Evolutionary conservation across 768 basidiomycete species (phyloP).

Genomic region (Hygrophorus pudorinus): DNA sequence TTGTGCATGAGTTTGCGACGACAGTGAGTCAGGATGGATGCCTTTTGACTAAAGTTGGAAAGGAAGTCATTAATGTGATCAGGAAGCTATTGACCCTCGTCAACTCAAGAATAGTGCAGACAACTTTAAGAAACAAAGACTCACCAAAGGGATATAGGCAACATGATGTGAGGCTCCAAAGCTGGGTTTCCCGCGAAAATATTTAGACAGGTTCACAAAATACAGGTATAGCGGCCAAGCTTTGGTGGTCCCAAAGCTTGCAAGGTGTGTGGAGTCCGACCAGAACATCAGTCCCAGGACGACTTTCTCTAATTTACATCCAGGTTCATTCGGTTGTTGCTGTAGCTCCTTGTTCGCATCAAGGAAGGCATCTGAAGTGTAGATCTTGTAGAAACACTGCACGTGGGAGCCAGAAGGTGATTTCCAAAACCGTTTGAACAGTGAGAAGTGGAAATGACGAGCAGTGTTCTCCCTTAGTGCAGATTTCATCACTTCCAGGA

Average conservation of each 20-base stretch:
- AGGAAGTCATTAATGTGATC: constrained; percentile 6
- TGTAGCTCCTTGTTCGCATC: constrained; percentile 13
- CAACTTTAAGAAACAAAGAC: constrained; percentile 1
- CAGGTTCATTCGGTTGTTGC: constrained; percentile 8
- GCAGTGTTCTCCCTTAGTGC: constrained; percentile 10
- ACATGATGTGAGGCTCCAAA: constrained; percentile 21
- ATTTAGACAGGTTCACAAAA: no score
- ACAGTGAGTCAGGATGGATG: constrained; percentile 3
- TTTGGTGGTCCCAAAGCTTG: constrained; percentile 28
- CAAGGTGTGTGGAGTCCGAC: constrained; percentile 23
- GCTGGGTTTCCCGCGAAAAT: constrained; percentile 17
- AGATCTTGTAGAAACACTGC: constrained; percentile 12
- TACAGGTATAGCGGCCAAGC: no score
- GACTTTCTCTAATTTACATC: constrained; percentile 13
- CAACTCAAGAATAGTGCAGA: no score
- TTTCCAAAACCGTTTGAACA: constrained; percentile 18
- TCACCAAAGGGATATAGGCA: constrained; percentile 29
- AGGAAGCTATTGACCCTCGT: constrained; percentile 1
- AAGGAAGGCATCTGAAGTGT: constrained; percentile 11
- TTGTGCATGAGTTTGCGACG: constrained; percentile 7
- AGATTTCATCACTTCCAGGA: constrained; percentile 17
- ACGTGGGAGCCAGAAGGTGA: constrained; percentile 12
- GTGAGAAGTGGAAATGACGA: constrained; percentile 14
- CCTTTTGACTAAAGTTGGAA: not conserved
- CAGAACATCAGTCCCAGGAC: constrained; percentile 19